These are phyloP conservation scores for Barnettozyma californica DNA, from an alignment of 805 yeast genomes.

Conservation along the genomic window DNA sequence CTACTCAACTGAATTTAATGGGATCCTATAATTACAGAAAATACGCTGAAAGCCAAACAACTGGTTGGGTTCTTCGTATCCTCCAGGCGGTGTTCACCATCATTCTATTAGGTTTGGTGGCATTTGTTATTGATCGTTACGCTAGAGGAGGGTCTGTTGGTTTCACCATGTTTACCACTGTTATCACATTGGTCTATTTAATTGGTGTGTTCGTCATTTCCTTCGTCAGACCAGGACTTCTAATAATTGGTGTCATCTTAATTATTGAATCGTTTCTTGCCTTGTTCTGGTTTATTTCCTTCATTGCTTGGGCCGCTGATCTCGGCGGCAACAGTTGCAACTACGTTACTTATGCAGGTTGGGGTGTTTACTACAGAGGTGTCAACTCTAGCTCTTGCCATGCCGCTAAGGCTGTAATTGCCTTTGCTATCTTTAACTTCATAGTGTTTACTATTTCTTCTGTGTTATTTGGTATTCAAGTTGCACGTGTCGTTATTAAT, in stretches of 20 bases:
- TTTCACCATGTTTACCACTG: conserved; percentile 12
- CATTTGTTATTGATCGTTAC: conserved; percentile 8
- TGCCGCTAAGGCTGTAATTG: conserved; percentile 18
- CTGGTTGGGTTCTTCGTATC: conserved; percentile 12
- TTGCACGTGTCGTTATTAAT: conserved; percentile 4
- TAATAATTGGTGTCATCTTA: conserved; percentile 14
- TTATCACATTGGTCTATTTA: conserved; percentile 10
- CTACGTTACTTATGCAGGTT: not conserved
- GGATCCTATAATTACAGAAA: not conserved
- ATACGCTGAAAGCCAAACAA: not conserved
- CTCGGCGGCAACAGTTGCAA: conserved; percentile 13
- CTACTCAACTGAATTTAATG: conserved; percentile 1
- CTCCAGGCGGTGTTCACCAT: conserved; percentile 12
- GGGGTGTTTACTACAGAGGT: not conserved
- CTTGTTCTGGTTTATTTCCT: conserved; percentile 15
- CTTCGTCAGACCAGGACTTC: conserved; percentile 1
- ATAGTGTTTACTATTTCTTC: conserved; percentile 11
- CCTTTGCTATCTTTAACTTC: conserved; percentile 18
- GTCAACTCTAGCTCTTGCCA: conserved; percentile 6
- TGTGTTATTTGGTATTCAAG: conserved; percentile 9
- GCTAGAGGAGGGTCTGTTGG: conserved; percentile 8
- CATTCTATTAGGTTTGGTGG: conserved; percentile 12
- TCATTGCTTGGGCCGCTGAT: conserved; percentile 16
- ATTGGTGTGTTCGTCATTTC: conserved; percentile 4
- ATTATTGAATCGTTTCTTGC: conserved; percentile 12